phyloP scores from a whole-genome alignment of 805 yeast species.

The Candida railenensis region DNA sequence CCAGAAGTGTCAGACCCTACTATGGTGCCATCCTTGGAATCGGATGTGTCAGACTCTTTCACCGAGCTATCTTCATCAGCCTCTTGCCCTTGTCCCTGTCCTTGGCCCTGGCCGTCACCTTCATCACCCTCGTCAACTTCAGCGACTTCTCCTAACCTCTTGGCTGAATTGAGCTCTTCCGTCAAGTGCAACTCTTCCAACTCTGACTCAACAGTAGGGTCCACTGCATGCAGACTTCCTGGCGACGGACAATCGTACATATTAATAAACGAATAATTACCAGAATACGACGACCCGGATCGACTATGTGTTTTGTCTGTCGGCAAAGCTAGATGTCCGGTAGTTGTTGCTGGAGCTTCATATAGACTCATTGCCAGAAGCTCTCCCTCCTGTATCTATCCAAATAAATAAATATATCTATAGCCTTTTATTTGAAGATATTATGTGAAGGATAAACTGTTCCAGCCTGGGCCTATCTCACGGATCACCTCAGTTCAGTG shows the following conservation, averaged over 20 bases:
- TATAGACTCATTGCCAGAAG: neutral
- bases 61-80: neutral
- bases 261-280: slow-evolving; percentile 37
- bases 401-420: neutral
- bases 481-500: too few relatives aligned
- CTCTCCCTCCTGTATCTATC: neutral
- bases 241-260: slow-evolving; percentile 27
- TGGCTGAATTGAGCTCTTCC: neutral
- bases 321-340: neutral
- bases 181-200: neutral
- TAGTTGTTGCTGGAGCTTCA: neutral
- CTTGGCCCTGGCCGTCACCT: slow-evolving; percentile 2
- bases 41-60: neutral
- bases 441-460: too few relatives aligned
- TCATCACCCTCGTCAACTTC: slow-evolving; percentile 4
- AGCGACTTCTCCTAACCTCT: neutral
- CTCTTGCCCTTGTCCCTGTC: neutral
- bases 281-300: slow-evolving; percentile 29
- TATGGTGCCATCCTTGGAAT: neutral
- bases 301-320: slow-evolving; percentile 21
- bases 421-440: neutral
- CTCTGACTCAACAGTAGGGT: neutral
- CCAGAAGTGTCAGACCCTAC: neutral
- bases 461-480: too few relatives aligned
- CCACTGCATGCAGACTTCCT: neutral